Evolutionary conservation across 768 basidiomycete species (phyloP).

Genomic region (Mycena pura): DNA sequence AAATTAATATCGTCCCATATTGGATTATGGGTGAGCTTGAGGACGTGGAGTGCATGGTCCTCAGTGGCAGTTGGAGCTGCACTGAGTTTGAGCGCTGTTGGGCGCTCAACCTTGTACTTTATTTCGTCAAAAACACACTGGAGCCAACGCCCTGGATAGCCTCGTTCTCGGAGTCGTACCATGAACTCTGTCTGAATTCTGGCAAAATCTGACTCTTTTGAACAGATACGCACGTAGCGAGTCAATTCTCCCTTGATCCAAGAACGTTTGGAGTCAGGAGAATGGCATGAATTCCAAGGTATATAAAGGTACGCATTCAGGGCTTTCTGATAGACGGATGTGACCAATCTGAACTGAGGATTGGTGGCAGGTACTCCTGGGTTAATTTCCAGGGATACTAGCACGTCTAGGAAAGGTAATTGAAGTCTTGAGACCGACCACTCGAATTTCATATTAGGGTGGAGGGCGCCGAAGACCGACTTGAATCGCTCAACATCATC

Average conservation of each 20-base stretch:
- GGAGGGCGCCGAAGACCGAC: slow-evolving; percentile 4
- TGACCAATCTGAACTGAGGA: slow-evolving; percentile 5
- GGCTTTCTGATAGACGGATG: slow-evolving; percentile 17
- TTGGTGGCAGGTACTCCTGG: slow-evolving; percentile 1
- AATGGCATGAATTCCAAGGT: slow-evolving; percentile 5
- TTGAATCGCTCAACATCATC: slow-evolving; percentile 15
- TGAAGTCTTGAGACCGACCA: not conserved
- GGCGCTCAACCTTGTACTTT: slow-evolving; percentile 11
- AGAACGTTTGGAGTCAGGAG: not conserved
- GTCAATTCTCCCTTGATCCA: not conserved
- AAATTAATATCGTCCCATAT: slow-evolving; percentile 12
- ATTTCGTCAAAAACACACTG: slow-evolving; percentile 10
- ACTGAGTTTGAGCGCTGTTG: not conserved
- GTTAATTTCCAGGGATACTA: slow-evolving; percentile 7
- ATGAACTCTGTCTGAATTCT: not conserved
- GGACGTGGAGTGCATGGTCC: slow-evolving; percentile 2
- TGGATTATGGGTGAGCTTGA: slow-evolving; percentile 19
- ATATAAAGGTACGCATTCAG: slow-evolving; percentile 18
- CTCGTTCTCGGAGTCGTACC: not conserved
- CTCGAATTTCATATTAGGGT: not conserved
- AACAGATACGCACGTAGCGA: slow-evolving; percentile 14
- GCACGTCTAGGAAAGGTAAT: slow-evolving; percentile 22
- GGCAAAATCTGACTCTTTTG: slow-evolving; percentile 9
- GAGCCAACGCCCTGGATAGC: slow-evolving; percentile 19
- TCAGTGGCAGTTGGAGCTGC: not conserved